Evolutionary conservation across 805 yeast genomes (phyloP).

Genomic region (Pichia sporocuriosa): DNA sequence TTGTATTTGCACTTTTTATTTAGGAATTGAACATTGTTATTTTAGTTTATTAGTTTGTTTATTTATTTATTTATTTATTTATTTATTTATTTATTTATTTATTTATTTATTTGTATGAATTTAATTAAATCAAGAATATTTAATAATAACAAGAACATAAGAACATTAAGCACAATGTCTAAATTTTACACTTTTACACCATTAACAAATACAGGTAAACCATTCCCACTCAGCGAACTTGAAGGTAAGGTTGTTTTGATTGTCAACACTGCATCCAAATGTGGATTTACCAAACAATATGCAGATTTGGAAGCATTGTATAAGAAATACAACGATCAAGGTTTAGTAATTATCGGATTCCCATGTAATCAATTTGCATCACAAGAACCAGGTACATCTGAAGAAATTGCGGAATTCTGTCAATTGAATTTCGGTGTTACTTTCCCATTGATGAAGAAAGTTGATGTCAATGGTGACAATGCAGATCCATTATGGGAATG

Average conservation of each 20-base stretch:
- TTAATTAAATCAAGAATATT: no score
- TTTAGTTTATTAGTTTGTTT: no score
- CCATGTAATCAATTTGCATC: slow-evolving; percentile 88
- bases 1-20: no score
- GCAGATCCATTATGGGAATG: slow-evolving; percentile 76
- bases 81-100: no score
- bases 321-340: slow-evolving; percentile 55
- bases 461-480: slow-evolving; percentile 81
- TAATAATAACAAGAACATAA: not conserved
- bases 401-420: slow-evolving; percentile 71
- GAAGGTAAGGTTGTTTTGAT: slow-evolving; percentile 77
- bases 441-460: slow-evolving; percentile 81
- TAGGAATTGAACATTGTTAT: no score
- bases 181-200: slow-evolving; percentile 64
- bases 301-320: slow-evolving; percentile 62
- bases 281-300: slow-evolving; percentile 74
- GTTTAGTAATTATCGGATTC: slow-evolving; percentile 69
- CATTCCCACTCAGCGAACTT: slow-evolving; percentile 51
- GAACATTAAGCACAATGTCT: slow-evolving; percentile 33
- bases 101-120: no score
- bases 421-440: slow-evolving; percentile 78
- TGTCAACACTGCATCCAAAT: slow-evolving; percentile 85
- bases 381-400: slow-evolving; percentile 66
- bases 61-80: no score
- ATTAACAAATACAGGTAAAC: slow-evolving; percentile 51